Evolutionary conservation across 2,329 filamentous ascomycete species (phyloP), one percentile per base, ranked within the genome.

Genomic region (Purpureocillium takamizusanense): DNA sequence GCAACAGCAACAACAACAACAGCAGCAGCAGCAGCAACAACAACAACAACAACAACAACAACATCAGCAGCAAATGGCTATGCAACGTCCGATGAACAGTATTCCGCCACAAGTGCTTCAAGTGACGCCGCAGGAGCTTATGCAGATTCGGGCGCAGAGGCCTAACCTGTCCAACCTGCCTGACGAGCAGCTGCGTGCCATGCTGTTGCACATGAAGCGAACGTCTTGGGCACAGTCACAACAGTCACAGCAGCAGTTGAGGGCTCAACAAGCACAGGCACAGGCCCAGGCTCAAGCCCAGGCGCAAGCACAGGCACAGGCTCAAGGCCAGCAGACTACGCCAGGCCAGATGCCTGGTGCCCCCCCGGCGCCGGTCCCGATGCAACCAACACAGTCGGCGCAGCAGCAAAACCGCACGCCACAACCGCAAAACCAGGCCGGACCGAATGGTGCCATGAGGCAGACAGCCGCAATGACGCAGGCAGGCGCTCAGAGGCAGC

Each of bases 361-460:
- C 6, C 21, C 54, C 2, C 59, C 61, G 35, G 55, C 57, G 4
- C 61, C 65, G 28, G 58, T 56, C 4, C 60, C 57, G 35, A 49
- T 53, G 11, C 55, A 59, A 15, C 39, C 49, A 33, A 59, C 49
- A 21, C 60, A 54, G 41, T 72, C 73, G 41, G 68, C 65, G 33
- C 74, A 72, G 63, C 74, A 78, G 45, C 50, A 46, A 50, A 53
- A 45, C 33, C 55, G 57, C 37, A 43, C 52, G 7, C 47, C 62
- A 35, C 65, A 70, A 46, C 54, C 61, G 23, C 56, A 61, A 41
- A 51, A 54, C 38, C 55, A 64, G 40, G 50, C 57, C 14, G 61
- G 61, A 40, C 53, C 59, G 7, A 44, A 63, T 64, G 54, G 7
- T 12, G 11, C 61, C 56, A 63, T 71, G 55, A 61, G 61, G 3